Base-by-base conservation (phyloP, 2,329 filamentous ascomycete genomes). In the Coniella vitis region DNA sequence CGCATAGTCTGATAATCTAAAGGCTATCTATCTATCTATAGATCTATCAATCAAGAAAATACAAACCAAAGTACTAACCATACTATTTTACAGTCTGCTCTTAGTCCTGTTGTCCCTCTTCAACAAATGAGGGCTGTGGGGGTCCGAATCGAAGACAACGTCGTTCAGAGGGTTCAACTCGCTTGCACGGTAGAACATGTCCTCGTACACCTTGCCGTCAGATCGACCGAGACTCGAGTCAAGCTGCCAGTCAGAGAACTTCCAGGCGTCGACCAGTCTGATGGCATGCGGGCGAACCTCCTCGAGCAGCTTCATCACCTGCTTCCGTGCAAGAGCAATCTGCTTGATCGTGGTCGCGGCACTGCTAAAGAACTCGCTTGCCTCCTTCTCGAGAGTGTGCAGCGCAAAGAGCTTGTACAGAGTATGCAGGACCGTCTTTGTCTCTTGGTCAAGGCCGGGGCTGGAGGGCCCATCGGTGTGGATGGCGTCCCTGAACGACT, bases 321-420 rank as follows among this genome's bases (percentile, higher is more conserved):
- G 74, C 61, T 77, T 84, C 51, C 83, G 73, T 1, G 83, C 76
- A 9, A 89, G 75, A 51, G 79, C 75, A 59, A 90, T 88, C 68
- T 89, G 86, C 32, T 82, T 76, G 21, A 86, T 81, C 0, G 83
- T 87, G 21, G 83, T 79, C 2, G 85, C 86, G 19, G 76, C 73
- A 1, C 76, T 82, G 8, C 79, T 77, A 70, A 86, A 88, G 72
- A 89, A 89, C 57, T 89, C 85, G 19, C 76, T 75, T 0, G 81
- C 79, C 59, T 88, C 83, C 45, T 74, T 73, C 65, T 87, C 83
- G 9, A 90, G 54, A 49, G 71, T 58, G 60, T 73, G 73, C 70
- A 84, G 72, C 68, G 78, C 64, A 78, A 89, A 84, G 78, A 93
- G 83, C 84, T 89, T 77, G 79, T 88, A 86, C 78, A 93, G 71